Evolutionary conservation across 2,329 filamentous ascomycete genomes (phyloP), one percentile per base, ranked within the genome.

Genomic region (Zalaria sp.): DNA sequence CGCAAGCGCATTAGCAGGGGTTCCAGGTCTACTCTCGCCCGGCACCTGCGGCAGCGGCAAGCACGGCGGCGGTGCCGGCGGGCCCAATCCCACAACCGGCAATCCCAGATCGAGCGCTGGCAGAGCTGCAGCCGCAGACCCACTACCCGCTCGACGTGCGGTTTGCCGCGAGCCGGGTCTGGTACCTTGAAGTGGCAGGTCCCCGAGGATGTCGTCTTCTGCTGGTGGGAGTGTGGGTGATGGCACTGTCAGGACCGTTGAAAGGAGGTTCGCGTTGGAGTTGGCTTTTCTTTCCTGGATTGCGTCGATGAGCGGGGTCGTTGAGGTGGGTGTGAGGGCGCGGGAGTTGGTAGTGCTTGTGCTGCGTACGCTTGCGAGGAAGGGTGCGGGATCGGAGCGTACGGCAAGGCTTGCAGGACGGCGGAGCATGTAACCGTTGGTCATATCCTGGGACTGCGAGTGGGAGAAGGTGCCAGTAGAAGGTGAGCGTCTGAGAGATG

Each of bases 351-450:
- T 28, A 47, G 34, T 52, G 3, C 54, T 32, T 52, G 44, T 43
- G 41, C 46, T 56, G 5, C 61, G 59, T 3, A 56, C 47, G 1
- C 58, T 56, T 27, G 60, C 59, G 5, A 68, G 55, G 48, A 68
- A 67, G 3, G 65, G 64, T 2, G 64, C 63, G 10, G 53, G 59
- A 35, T 61, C 55, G 6, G 64, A 55, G 27, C 62, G 58, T 35
- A 68, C 59, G 46, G 68, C 65, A 29, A 69, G 57, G 27, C 63
- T 67, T 10, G 56, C 56, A 8, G 65, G 65, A 11, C 65, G 60
- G 35, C 59, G 58, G 11, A 67, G 54, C 18, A 41, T 18, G 38
- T 38, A 11, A 38, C 31, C n/a, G 42, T 47, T 11, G 37, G 31
- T 10, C 34, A n/a, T 35, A 38, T n/a, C 29, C 29, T 11, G 27